phyloP scores from a whole-genome alignment of 768 basidiomycete genomes.

The Tephrocybe rancida region DNA sequence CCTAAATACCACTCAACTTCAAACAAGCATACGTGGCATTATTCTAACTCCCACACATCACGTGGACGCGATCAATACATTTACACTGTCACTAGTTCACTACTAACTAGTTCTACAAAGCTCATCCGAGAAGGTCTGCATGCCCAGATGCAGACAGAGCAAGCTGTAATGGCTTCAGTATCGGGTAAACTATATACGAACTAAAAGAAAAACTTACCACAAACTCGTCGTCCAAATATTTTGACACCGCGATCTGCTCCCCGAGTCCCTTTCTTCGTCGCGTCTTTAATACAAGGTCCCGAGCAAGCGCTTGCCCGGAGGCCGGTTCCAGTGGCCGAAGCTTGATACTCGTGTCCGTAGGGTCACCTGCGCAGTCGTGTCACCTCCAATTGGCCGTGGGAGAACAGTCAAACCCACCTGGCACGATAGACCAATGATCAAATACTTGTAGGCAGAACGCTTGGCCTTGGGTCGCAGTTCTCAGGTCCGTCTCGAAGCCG shows the following conservation, averaged over 20 bases:
- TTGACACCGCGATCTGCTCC: slow-evolving; percentile 96
- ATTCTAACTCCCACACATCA: slow-evolving; percentile 39
- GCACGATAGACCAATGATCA: slow-evolving; percentile 99
- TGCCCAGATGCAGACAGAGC: slow-evolving; percentile 96
- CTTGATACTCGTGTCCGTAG: slow-evolving; percentile 96
- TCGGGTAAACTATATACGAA: slow-evolving; percentile 9
- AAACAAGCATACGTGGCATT: slow-evolving; percentile 45
- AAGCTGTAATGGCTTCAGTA: slow-evolving; percentile 50
- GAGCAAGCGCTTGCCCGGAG: slow-evolving; percentile 90
- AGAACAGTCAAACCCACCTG: slow-evolving; percentile 57
- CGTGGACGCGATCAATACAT: slow-evolving; percentile 31
- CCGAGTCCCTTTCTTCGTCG: slow-evolving; percentile 95
- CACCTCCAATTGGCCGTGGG: slow-evolving; percentile 22
- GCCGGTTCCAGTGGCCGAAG: slow-evolving; percentile 96
- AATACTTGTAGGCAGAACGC: slow-evolving; percentile 98
- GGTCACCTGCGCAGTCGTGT: slow-evolving; percentile 68
- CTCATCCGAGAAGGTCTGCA: slow-evolving; percentile 79
- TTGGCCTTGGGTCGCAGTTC: slow-evolving; percentile 98
- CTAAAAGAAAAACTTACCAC: slow-evolving; percentile 57
- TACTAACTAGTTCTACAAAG: slow-evolving; percentile 10
- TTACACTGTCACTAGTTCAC: slow-evolving; percentile 3
- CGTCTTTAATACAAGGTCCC: slow-evolving; percentile 96
- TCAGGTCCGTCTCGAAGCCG: slow-evolving; percentile 96
- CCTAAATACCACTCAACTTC: slow-evolving; percentile 36
- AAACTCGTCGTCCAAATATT: slow-evolving; percentile 97